A percentile compares a stretch with the other conserved stretches of the same genome.
Conservation (phyloP, 2,329 filamentous ascomycete genomes). For the Botryosphaeria dothidea region DNA sequence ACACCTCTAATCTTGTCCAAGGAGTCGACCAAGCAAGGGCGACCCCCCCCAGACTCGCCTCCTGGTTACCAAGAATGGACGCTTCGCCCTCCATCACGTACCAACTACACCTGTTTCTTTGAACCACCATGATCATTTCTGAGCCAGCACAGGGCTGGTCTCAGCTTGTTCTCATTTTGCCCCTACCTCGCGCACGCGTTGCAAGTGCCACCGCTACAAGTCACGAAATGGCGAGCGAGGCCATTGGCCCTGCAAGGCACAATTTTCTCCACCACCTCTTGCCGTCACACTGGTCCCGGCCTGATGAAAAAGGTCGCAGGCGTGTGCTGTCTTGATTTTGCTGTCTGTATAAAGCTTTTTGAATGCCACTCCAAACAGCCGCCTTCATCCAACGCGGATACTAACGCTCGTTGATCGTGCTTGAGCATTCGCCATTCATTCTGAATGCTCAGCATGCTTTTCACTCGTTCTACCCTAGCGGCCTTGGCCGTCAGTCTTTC, state of each 20-base stretch:
- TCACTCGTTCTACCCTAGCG: constrained; percentile 31
- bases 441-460: constrained; percentile 37
- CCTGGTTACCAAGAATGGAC: constrained; percentile 20
- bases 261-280: constrained; percentile 25
- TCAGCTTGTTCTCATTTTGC: constrained; percentile 3
- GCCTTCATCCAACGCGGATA: background rate
- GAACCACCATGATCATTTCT: constrained; percentile 10
- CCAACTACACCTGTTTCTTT: constrained; percentile 15
- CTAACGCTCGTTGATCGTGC: constrained; percentile 18
- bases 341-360: constrained; percentile 19
- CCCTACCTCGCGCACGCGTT: constrained; percentile 19
- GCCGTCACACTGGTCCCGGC: background rate
- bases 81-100: constrained; percentile 6
- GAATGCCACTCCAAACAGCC: background rate
- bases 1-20: background rate
- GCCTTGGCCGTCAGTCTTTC: constrained; percentile 34
- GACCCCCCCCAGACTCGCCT: constrained; percentile 10
- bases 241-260: constrained; percentile 37
- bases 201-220: constrained; percentile 12
- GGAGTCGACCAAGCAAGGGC: constrained; percentile 18
- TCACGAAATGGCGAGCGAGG: constrained; percentile 18
- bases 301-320: background rate
- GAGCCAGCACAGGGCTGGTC: constrained; percentile 9
- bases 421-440: constrained; percentile 24
- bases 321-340: constrained; percentile 13